These are phyloP conservation scores for Trametes sanguinea DNA, from an alignment of 768 basidiomycete species.

Conservation along the genomic window DNA sequence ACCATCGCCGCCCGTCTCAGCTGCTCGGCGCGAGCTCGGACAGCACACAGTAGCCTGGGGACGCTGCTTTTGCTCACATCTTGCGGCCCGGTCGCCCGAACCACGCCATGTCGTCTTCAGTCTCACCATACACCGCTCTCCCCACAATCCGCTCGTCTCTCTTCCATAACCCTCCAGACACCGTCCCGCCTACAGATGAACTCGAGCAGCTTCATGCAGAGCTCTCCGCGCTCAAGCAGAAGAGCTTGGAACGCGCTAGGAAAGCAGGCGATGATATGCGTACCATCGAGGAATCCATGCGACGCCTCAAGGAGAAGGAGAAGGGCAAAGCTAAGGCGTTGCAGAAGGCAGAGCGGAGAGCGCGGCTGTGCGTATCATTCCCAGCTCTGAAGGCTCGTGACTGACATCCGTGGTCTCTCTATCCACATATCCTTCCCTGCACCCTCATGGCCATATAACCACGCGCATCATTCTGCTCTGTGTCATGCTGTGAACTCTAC, in stretches of 20 bases:
- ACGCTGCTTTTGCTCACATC: conserved; percentile 1
- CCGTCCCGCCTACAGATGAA: conserved; percentile 72
- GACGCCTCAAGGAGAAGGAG: conserved; percentile 74
- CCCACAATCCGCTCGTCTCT: conserved; percentile 58
- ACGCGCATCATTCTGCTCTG: neutral
- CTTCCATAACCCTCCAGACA: conserved; percentile 62
- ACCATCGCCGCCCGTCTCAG: conserved; percentile 1
- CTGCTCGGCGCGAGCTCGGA: conserved; percentile 1
- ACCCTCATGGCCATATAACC: neutral
- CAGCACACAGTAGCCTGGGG: neutral
- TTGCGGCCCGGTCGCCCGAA: conserved; percentile 14
- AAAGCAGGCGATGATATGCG: conserved; percentile 78
- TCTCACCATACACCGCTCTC: conserved; percentile 51
- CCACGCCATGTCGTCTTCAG: conserved; percentile 60
- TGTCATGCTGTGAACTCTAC: neutral
- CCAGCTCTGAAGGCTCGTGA: neutral
- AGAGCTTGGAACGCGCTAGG: conserved; percentile 61
- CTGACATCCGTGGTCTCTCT: conserved; percentile 1
- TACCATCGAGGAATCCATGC: conserved; percentile 75
- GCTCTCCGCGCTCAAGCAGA: conserved; percentile 53
- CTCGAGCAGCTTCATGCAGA: conserved; percentile 66
- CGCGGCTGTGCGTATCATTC: conserved; percentile 63
- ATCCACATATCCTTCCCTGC: neutral
- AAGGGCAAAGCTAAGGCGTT: conserved; percentile 71
- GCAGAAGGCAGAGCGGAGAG: conserved; percentile 73